phyloP scores from a whole-genome alignment of 2,329 filamentous ascomycete genomes.

The Claviceps fusiformis region DNA sequence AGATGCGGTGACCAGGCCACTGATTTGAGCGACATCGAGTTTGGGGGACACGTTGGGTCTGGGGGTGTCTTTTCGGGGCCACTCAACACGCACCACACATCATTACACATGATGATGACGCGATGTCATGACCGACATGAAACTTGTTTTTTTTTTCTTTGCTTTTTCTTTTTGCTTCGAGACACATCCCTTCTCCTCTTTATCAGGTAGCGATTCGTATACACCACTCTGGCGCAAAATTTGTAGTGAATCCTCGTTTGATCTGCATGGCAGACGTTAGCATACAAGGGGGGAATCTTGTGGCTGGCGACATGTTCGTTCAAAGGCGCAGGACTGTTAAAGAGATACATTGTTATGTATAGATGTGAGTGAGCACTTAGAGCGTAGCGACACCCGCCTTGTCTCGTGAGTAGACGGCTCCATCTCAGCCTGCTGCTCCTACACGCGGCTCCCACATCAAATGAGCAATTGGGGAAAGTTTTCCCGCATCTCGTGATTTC shows the following conservation, averaged over 20 bases:
- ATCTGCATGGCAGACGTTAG: background rate
- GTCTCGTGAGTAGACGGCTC: background rate
- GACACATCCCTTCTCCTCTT: conserved; percentile 1
- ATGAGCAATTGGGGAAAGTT: too few relatives aligned
- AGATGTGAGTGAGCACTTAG: background rate
- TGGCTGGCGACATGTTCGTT: background rate
- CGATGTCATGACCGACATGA: conserved; percentile 3
- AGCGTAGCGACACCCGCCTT: background rate
- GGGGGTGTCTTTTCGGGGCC: background rate
- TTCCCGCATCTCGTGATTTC: too few relatives aligned
- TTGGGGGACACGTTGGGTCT: background rate
- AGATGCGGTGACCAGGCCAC: conserved; percentile 6
- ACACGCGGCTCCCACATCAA: background rate
- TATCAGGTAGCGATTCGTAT: conserved; percentile 1
- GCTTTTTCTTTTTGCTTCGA: background rate
- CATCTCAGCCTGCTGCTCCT: background rate
- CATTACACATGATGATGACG: background rate
- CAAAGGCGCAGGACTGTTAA: too few relatives aligned
- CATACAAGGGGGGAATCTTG: too few relatives aligned
- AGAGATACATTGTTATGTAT: background rate
- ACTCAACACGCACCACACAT: background rate
- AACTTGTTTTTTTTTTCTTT: background rate
- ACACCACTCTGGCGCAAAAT: conserved; percentile 1
- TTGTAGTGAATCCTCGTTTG: background rate
- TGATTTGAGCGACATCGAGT: background rate